Conservation (phyloP, 805 yeast genomes). For the Ogataea chonburiensis region DNA sequence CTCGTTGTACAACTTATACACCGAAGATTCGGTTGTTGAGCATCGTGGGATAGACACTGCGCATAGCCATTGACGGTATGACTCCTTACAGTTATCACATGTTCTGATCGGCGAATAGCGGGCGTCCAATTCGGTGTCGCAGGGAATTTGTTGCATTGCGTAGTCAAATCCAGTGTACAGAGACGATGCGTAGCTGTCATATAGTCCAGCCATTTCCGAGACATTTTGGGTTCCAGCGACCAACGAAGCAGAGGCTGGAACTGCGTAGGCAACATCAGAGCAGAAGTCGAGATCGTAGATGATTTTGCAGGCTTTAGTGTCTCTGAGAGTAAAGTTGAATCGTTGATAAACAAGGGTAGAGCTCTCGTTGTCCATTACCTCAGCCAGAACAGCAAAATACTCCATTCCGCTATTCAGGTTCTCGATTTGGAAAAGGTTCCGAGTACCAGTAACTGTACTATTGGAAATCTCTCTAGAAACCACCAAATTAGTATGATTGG, state of each 20-base stretch:
- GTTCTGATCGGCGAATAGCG: conserved; percentile 70
- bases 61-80: conserved; percentile 88
- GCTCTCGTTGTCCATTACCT: conserved; percentile 39
- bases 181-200: conserved; percentile 60
- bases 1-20: conserved; percentile 45
- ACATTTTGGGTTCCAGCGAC: conserved; percentile 31
- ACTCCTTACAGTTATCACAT: conserved; percentile 67
- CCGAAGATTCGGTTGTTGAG: conserved; percentile 46
- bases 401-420: conserved; percentile 59
- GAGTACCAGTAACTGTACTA: conserved; percentile 9
- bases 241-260: conserved; percentile 50
- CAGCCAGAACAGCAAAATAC: conserved; percentile 64
- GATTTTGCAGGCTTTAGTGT: conserved; percentile 61
- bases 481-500: conserved; percentile 44
- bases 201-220: conserved; percentile 42
- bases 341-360: conserved; percentile 68
- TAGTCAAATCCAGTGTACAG: conserved; percentile 66
- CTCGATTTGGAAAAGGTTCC: conserved; percentile 55
- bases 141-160: conserved; percentile 73
- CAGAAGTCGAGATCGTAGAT: conserved; percentile 78
- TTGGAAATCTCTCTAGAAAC: conserved; percentile 43
- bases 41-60: conserved; percentile 87
- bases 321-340: conserved; percentile 56
- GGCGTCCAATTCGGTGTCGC: conserved; percentile 66
- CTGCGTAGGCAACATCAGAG: conserved; percentile 79